A percentile compares a stretch with the other conserved stretches of the same genome.
These are phyloP conservation scores for Citrus hindsii DNA, from an alignment of 345 rosid genomes.

Conservation along the genomic window DNA sequence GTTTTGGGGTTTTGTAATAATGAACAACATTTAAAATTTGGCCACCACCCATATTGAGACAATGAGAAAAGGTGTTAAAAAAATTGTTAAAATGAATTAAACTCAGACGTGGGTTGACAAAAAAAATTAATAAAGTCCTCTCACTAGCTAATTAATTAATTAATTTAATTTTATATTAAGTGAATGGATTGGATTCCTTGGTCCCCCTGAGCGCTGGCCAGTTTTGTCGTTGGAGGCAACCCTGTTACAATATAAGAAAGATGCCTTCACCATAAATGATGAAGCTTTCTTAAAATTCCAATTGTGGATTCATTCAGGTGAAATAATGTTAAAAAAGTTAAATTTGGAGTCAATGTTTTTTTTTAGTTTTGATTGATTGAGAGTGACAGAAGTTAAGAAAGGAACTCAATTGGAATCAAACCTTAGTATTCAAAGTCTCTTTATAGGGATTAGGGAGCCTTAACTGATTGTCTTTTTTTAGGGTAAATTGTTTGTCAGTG, in stretches of 20 bases:
- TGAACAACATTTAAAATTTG: background rate
- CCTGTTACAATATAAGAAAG: conserved; percentile 20
- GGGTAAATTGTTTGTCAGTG: background rate
- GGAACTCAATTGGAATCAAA: background rate
- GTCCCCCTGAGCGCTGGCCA: conserved; percentile 42
- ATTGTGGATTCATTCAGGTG: conserved; percentile 5
- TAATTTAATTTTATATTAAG: background rate
- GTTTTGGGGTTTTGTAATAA: conserved; percentile 5
- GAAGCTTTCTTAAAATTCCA: conserved; percentile 1
- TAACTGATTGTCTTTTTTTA: background rate
- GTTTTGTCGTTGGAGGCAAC: conserved; percentile 46
- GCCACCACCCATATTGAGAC: conserved; percentile 25
- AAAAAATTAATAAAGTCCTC: conserved; percentile 13
- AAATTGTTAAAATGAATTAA: background rate
- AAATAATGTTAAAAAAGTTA: background rate
- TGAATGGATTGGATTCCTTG: conserved; percentile 26
- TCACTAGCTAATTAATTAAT: background rate
- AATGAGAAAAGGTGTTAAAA: conserved; percentile 16
- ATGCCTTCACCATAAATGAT: conserved; percentile 15
- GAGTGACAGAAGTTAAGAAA: background rate
- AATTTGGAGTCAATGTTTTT: background rate
- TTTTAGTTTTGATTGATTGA: background rate
- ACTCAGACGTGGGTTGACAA: conserved; percentile 41
- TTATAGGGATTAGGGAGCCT: background rate
- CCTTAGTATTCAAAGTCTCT: background rate